Base-by-base conservation (phyloP, 2,329 filamentous ascomycete genomes). In the Exophiala oligosperma region DNA sequence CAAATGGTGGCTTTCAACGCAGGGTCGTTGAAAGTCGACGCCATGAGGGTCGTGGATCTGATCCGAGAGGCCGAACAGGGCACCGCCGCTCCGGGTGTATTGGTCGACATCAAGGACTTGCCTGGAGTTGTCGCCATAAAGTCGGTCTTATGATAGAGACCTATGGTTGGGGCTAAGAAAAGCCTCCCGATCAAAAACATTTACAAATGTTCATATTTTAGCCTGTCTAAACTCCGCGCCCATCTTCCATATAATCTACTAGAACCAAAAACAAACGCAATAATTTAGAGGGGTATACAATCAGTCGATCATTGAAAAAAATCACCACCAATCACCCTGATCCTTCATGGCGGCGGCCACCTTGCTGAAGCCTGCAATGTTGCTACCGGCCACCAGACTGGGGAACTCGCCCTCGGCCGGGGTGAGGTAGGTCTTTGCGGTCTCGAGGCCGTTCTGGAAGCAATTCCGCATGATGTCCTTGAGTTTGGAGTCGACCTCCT, bases 301-400 rank as follows among this genome's bases (percentile, higher is more conserved):
- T 41, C 38, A 23, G 2, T 23, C n/a, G 17, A 17, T 17, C 17
- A 17, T 17, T 17, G 17, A 17, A 41, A 8, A 35, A 35, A 40
- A 41, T 57, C 50, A 80, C 79, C 83, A 97, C 93, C 92, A 97
- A 77, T 97, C 93, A 71, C 94, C 94, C 79, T 97, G 93, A 76
- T 96, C 91, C 74, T 89, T 84, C 93, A 97, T 97, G 71, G 94
- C 93, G 69, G 86, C 84, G 52, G 88, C 92, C 55, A 97, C 93
- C 88, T 97, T 99, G 78, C 89, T 88, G 81, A 97, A 97, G 59
- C 94, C 94, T 61, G 94, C 94, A 79, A 99, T 96, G 80, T 97
- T 97, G 81, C 88, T 90, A 69, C 94, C 94, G 59, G 91, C 92
- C 41, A 97, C 92, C 72, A 97, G 81, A 67, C 87, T 92, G 67